A percentile compares a stretch with the other conserved stretches of the same genome.
These are phyloP conservation scores for Lentinus polychrous DNA, from an alignment of 1,284 basidiomycete species.

Conservation along the genomic window DNA sequence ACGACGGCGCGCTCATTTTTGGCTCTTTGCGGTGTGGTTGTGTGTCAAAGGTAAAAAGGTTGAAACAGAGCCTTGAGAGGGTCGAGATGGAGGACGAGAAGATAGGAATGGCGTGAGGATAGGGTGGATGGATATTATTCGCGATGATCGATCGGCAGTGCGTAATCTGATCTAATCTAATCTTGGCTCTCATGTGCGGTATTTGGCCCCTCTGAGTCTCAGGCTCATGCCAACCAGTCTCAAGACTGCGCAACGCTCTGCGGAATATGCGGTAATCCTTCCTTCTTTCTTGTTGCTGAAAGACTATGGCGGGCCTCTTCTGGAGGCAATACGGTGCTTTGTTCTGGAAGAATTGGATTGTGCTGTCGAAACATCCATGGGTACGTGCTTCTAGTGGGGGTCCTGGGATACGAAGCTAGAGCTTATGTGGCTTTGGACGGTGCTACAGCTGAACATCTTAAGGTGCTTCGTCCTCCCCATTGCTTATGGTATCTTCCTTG, in stretches of 20 bases:
- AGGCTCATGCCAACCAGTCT: slow-evolving; percentile 4
- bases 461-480: slow-evolving; percentile 65
- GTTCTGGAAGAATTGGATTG: slow-evolving; percentile 72
- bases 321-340: slow-evolving; percentile 58
- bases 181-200: too few relatives aligned
- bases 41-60: too few relatives aligned
- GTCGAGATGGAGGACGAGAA: too few relatives aligned
- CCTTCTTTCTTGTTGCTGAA: not conserved
- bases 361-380: slow-evolving; percentile 54
- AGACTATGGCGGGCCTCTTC: slow-evolving; percentile 31
- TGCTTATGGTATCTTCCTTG: slow-evolving; percentile 63
- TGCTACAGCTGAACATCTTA: slow-evolving; percentile 49
- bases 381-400: slow-evolving; percentile 32
- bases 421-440: not conserved
- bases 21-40: not conserved
- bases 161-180: too few relatives aligned
- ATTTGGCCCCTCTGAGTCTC: too few relatives aligned
- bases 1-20: slow-evolving; percentile 24
- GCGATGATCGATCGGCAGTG: too few relatives aligned
- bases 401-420: not conserved
- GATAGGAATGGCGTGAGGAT: too few relatives aligned
- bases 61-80: too few relatives aligned
- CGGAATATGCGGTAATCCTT: not conserved
- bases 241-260: slow-evolving; percentile 3
- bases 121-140: too few relatives aligned